Base-by-base conservation (phyloP, 352 stramenopile genomes). In the Hyaloperonospora brassicae region DNA sequence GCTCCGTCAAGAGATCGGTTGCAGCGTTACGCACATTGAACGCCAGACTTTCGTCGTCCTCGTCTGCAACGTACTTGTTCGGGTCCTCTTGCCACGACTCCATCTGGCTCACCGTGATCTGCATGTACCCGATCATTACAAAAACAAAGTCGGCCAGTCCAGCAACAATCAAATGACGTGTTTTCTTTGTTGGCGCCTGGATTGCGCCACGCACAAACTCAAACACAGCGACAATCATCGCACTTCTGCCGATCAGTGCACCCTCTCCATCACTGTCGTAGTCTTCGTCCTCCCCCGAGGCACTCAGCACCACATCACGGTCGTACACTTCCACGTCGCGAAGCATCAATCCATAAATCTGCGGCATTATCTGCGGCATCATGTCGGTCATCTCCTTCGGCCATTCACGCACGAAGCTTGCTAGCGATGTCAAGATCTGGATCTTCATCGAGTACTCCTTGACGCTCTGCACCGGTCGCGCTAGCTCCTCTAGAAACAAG, bases 41-140 rank as follows among this genome's bases (percentile, higher is more conserved):
- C 42, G 76, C 59, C n/a, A 88, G 55, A 34, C 78, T 88, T 49
- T 90, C 78, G 57, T 93, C 83, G 52, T 93, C 83, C 64, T 93
- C 83, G 44, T 93, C 83, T 0, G 79, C 79, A 13, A 93, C 72
- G 58, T 90, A 93, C 61, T 88, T 83, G 64, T 93, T 90, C 30
- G 83, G 76, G 46, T 90, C 76, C 12, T 89, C 83, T 30, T 79
- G 60, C 83, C 83, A 93, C 38, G 69, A 73, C 51, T 84, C 68
- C 64, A 84, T 76, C 55, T 93, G 83, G 47, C 73, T 74, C 45
- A 66, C 57, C 1, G 79, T 88, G 52, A 93, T 93, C 46, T 90
- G 79, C 78, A 90, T 89, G 68, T 90, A 93, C 39, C 68, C 75
- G 53, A 93, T 78, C 74, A 89, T 85, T 38, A 86, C 69, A 46